phyloP scores from a whole-genome alignment of 2,329 filamentous ascomycete species.

The Hymenotorrendiella dingleyae region DNA sequence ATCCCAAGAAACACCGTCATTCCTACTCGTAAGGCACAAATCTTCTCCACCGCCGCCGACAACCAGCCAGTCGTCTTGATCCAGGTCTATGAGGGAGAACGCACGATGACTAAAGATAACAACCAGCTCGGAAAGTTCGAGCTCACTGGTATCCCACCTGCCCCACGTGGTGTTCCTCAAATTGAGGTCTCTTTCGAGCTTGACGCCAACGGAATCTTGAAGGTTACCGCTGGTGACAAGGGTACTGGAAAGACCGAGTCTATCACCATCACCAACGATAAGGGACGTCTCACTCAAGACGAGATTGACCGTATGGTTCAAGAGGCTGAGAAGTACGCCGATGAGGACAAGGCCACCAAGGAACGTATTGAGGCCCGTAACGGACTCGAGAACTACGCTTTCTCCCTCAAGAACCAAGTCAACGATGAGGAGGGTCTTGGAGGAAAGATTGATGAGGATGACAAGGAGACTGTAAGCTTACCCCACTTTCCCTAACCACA shows the following conservation, averaged over 20 bases:
- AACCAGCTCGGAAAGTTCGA: slow-evolving; percentile 98
- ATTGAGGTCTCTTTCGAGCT: slow-evolving; percentile 98
- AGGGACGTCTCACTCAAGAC: slow-evolving; percentile 91
- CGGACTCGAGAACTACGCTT: slow-evolving; percentile 97
- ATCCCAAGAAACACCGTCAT: slow-evolving; percentile 93
- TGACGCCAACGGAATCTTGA: slow-evolving; percentile 96
- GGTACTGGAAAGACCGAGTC: slow-evolving; percentile 95
- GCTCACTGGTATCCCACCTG: slow-evolving; percentile 89
- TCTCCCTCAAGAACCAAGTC: slow-evolving; percentile 98
- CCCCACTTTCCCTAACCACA: not conserved
- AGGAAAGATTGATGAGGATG: slow-evolving; percentile 96
- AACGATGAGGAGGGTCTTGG: slow-evolving; percentile 94
- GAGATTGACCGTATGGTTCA: slow-evolving; percentile 99
- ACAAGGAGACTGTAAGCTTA: slow-evolving; percentile 82
- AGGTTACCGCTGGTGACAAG: slow-evolving; percentile 95
- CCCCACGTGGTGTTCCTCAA: slow-evolving; percentile 92
- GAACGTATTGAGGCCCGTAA: slow-evolving; percentile 97
- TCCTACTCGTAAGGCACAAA: slow-evolving; percentile 93
- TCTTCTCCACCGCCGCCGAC: slow-evolving; percentile 94
- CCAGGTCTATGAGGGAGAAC: slow-evolving; percentile 92
- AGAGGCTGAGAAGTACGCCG: slow-evolving; percentile 97
- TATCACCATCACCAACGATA: slow-evolving; percentile 99
- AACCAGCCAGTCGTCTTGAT: slow-evolving; percentile 95
- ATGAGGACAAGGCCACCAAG: slow-evolving; percentile 97
- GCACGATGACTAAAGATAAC: slow-evolving; percentile 92